Evolutionary conservation across 1,139 yeast species (phyloP).

Genomic region (Lodderomyces elongisporus): DNA sequence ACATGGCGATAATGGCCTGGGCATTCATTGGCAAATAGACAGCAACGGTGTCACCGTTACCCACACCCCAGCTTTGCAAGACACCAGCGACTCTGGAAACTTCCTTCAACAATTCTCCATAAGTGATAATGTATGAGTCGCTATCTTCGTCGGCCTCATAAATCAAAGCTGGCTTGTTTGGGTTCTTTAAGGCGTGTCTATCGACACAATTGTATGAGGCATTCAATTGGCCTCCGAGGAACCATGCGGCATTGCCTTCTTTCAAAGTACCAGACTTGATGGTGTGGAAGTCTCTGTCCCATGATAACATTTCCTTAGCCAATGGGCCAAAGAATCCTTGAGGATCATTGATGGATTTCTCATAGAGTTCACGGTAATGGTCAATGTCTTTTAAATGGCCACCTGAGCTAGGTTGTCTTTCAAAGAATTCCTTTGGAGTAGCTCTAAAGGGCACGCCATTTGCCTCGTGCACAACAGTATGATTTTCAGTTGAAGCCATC

Average conservation of each 20-base stretch:
- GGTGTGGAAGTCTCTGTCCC: conserved; percentile 79
- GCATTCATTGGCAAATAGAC: conserved; percentile 97
- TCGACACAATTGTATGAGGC: conserved; percentile 96
- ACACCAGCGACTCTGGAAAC: conserved; percentile 89
- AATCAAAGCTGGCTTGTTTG: conserved; percentile 83
- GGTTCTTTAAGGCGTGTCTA: conserved; percentile 84
- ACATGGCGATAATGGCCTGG: conserved; percentile 89
- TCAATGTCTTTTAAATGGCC: conserved; percentile 44
- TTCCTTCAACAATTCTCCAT: conserved; percentile 79
- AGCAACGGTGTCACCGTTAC: conserved; percentile 94
- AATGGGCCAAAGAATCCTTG: conserved; percentile 77
- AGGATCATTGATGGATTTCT: conserved; percentile 76
- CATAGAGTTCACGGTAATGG: conserved; percentile 71
- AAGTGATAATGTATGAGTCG: conserved; percentile 71
- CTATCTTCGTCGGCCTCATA: conserved; percentile 93
- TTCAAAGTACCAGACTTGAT: conserved; percentile 70
- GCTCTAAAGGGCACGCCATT: conserved; percentile 56
- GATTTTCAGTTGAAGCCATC: conserved; percentile 18
- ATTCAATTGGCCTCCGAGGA: conserved; percentile 86
- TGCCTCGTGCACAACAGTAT: conserved; percentile 75
- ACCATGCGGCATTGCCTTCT: conserved; percentile 89
- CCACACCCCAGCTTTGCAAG: conserved; percentile 78
- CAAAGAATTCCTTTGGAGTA: conserved; percentile 73
- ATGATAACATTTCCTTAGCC: conserved; percentile 72
- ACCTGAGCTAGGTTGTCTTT: conserved; percentile 61